phyloP scores from a whole-genome alignment of 306 rosid species.

The Sicyos edulis region DNA sequence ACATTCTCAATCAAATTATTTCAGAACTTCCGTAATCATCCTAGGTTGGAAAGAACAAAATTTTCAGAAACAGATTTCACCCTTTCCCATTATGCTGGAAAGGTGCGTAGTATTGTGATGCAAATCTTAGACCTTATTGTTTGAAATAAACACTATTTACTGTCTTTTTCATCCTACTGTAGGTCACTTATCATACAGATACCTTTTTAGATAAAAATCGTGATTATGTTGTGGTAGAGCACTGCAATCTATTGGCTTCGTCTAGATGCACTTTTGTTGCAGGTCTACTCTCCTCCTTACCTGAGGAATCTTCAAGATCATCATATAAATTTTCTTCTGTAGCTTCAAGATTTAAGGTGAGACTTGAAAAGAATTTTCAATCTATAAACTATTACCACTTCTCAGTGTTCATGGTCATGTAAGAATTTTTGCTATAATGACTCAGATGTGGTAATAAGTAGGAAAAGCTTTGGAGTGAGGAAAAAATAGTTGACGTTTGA shows the following conservation, averaged over 20 bases:
- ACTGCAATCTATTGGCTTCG: slow-evolving; percentile 76
- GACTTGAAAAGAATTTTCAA: neutral
- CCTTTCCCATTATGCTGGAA: slow-evolving; percentile 95
- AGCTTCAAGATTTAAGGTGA: slow-evolving; percentile 89
- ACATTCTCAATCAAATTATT: slow-evolving; percentile 90
- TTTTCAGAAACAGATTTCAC: slow-evolving; percentile 92
- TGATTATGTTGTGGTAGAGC: slow-evolving; percentile 92
- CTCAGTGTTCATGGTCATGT: neutral
- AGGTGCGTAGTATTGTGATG: slow-evolving; percentile 41
- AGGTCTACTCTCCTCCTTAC: slow-evolving; percentile 57
- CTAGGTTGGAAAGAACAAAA: slow-evolving; percentile 75
- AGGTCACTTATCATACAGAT: slow-evolving; percentile 95
- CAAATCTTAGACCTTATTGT: neutral
- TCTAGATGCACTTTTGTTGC: slow-evolving; percentile 74
- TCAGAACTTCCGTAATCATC: slow-evolving; percentile 65
- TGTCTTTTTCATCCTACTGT: neutral
- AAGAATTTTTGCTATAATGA: neutral
- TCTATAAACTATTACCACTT: neutral
- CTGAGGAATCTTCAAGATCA: slow-evolving; percentile 86
- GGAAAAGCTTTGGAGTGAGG: slow-evolving; percentile 3
- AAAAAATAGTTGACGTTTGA: neutral
- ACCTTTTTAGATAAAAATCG: slow-evolving; percentile 87
- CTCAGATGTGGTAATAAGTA: neutral
- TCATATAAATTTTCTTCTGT: slow-evolving; percentile 95
- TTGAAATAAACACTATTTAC: neutral